Conservation (phyloP, 768 basidiomycete genomes). For the Calocera viscosa region DNA sequence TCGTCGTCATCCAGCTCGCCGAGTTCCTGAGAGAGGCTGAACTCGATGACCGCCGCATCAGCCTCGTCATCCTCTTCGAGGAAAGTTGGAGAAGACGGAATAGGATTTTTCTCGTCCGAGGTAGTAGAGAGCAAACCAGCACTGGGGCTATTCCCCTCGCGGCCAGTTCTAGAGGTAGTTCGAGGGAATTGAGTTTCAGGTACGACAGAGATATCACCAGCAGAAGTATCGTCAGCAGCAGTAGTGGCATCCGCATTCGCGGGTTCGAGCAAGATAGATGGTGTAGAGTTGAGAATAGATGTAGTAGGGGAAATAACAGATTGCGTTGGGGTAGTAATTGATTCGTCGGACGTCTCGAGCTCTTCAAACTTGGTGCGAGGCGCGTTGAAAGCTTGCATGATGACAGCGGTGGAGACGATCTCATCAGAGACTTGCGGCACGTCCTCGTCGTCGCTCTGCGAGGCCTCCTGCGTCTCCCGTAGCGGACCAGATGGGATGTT, state of each 20-base stretch:
- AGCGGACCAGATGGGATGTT: neutral
- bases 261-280: neutral
- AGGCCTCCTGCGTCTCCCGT: neutral
- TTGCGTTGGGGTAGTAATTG: neutral
- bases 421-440: neutral
- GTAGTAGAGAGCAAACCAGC: neutral
- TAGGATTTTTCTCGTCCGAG: neutral
- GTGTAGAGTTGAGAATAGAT: neutral
- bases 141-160: too few species aligned
- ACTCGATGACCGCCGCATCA: neutral
- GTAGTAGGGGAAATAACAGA: neutral
- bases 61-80: neutral
- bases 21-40: neutral
- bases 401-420: neutral
- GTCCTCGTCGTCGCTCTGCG: neutral
- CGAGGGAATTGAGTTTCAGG: neutral
- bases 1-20: neutral
- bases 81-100: neutral
- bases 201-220: neutral
- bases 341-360: neutral
- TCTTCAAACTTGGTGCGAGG: neutral
- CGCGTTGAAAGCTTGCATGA: neutral
- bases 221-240: neutral
- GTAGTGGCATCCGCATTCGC: neutral
- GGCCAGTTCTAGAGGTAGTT: neutral